Evolutionary conservation across 2,329 filamentous ascomycete genomes (phyloP).

Genomic region (Trichophyton rubrum): DNA sequence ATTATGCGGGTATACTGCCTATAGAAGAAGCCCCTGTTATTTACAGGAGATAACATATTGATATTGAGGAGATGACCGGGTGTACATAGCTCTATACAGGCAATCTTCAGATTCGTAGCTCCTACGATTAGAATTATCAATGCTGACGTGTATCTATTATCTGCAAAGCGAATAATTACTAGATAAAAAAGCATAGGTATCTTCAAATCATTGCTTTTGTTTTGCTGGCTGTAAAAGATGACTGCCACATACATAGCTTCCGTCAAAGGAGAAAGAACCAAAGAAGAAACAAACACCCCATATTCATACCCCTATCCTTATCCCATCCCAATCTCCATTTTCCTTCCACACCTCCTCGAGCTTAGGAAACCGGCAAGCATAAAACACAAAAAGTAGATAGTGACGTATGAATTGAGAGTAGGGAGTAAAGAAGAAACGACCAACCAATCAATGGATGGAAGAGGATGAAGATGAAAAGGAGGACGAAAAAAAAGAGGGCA

Average conservation of each 20-base stretch:
- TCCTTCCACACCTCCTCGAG: not conserved
- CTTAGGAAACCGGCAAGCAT: not conserved
- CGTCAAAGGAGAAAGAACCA: not conserved
- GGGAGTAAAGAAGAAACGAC: not conserved
- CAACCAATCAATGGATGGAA: not conserved
- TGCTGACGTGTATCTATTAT: no score
- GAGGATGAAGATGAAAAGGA: not conserved
- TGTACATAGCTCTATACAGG: not conserved
- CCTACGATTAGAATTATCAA: no score
- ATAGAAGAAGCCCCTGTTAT: not conserved
- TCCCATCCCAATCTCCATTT: not conserved
- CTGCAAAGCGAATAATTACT: not conserved
- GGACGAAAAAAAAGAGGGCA: not conserved
- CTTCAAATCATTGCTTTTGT: not conserved
- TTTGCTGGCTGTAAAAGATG: not conserved
- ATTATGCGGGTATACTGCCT: not conserved
- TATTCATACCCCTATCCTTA: not conserved
- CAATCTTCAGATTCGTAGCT: not conserved
- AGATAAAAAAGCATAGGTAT: not conserved
- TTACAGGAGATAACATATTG: not conserved
- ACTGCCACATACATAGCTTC: not conserved
- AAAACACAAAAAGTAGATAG: conserved; percentile 1
- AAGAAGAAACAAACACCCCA: not conserved
- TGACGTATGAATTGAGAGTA: not conserved
- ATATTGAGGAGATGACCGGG: not conserved